phyloP scores from a whole-genome alignment of 768 basidiomycete genomes.

The Myochromella boudieri region DNA sequence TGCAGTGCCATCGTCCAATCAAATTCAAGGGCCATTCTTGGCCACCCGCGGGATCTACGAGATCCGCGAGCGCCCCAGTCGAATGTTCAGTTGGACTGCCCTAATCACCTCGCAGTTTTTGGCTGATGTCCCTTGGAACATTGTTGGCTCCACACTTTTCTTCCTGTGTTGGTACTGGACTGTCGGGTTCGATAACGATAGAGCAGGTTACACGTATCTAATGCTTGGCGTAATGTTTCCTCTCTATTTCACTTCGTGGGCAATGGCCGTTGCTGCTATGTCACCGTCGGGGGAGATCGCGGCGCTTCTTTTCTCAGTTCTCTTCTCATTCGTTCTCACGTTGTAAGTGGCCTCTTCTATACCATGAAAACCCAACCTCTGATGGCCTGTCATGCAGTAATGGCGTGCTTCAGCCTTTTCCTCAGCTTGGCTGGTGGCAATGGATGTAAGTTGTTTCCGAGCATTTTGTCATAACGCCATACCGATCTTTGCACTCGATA shows the following conservation, averaged over 20 bases:
- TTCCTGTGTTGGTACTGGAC: constrained; percentile 78
- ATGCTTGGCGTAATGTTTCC: constrained; percentile 57
- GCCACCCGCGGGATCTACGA: constrained; percentile 63
- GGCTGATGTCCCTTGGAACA: constrained; percentile 66
- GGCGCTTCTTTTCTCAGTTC: constrained; percentile 52
- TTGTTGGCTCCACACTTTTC: constrained; percentile 57
- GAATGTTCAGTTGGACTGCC: constrained; percentile 67
- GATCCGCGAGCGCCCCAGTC: constrained; percentile 63
- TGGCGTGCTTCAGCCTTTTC: constrained; percentile 67
- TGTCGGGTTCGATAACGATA: constrained; percentile 52
- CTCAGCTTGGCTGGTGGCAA: constrained; percentile 63
- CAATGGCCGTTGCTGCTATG: constrained; percentile 60
- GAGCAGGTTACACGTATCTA: constrained; percentile 61
- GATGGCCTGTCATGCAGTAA: constrained; percentile 34
- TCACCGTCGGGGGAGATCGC: constrained; percentile 60
- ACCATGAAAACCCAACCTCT: constrained; percentile 4
- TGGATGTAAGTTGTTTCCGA: constrained; percentile 64
- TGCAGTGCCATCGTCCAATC: constrained; percentile 55
- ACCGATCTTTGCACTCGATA: constrained; percentile 1
- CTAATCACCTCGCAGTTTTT: constrained; percentile 54
- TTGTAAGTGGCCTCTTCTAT: constrained; percentile 42
- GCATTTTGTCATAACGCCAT: neutral
- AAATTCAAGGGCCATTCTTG: constrained; percentile 65
- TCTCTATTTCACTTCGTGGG: constrained; percentile 64
- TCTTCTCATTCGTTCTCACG: constrained; percentile 63